Percentiles rank a stretch among this genome's conserved stretches.
phyloP scores from a whole-genome alignment of 176 grass and related monocot species.

The Oryza glumipatula region DNA sequence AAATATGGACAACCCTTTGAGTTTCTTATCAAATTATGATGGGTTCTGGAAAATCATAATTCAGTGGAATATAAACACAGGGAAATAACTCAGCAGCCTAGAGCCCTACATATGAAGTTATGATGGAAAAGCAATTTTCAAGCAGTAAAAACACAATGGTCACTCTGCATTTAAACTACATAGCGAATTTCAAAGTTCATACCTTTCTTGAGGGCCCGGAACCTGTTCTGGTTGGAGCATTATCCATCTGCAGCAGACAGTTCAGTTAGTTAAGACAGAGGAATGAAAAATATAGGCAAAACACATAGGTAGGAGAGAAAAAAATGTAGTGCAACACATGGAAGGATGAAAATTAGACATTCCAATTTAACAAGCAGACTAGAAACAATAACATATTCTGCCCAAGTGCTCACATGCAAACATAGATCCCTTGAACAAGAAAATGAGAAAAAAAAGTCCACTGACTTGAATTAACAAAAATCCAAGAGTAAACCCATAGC shows the following conservation, averaged over 20 bases:
- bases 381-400: constrained; percentile 14
- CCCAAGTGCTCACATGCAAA: not conserved
- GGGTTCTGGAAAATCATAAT: constrained; percentile 3
- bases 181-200: constrained; percentile 38
- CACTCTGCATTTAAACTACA: constrained; percentile 7
- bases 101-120: not conserved
- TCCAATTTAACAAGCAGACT: not conserved
- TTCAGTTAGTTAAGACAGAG: not conserved
- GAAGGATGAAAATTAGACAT: constrained; percentile 2
- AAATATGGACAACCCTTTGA: constrained; percentile 10
- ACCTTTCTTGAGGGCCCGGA: constrained; percentile 92
- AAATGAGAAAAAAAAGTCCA: constrained; percentile 23
- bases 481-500: not conserved
- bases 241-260: constrained; percentile 66
- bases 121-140: constrained; percentile 23
- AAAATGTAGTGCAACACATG: not conserved
- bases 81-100: constrained; percentile 21
- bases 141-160: constrained; percentile 13
- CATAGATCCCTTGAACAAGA: not conserved
- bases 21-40: constrained; percentile 4
- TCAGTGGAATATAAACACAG: constrained; percentile 22
- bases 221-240: constrained; percentile 75
- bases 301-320: constrained; percentile 36
- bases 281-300: not conserved
- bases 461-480: constrained; percentile 19